Evolutionary conservation across 225 moss, liverwort and hornwort genomes (phyloP).

Genomic region (Lunularia cruciata): DNA sequence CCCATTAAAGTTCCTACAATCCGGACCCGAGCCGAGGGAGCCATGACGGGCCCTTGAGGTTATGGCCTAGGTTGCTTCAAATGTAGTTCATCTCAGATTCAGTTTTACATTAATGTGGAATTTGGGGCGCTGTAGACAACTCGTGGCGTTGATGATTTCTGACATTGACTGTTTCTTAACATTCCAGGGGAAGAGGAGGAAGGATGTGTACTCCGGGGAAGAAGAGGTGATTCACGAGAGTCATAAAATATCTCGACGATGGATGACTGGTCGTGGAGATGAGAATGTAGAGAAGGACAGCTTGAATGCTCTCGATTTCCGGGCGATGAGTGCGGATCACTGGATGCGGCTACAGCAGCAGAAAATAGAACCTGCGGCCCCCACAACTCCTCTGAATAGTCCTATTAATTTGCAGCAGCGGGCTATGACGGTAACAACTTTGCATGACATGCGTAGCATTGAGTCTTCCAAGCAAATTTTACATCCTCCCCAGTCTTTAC

Average conservation of each 20-base stretch:
- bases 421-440: conserved; percentile 20
- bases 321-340: conserved; percentile 42
- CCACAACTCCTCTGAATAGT: conserved; percentile 32
- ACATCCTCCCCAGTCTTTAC: conserved; percentile 32
- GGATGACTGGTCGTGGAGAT: conserved; percentile 39
- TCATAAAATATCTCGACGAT: conserved; percentile 35
- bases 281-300: conserved; percentile 38
- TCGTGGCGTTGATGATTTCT: too few relatives aligned
- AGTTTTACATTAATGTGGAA: too few relatives aligned
- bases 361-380: conserved; percentile 41
- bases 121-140: too few relatives aligned
- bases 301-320: conserved; percentile 39
- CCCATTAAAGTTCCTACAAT: too few relatives aligned
- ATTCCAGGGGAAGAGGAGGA: conserved; percentile 49
- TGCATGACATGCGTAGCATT: conserved; percentile 30
- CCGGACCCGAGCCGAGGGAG: too few relatives aligned
- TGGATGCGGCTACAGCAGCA: conserved; percentile 49
- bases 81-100: too few relatives aligned
- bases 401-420: conserved; percentile 34
- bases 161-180: too few relatives aligned
- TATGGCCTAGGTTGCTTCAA: too few relatives aligned
- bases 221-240: conserved; percentile 43
- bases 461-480: conserved; percentile 41
- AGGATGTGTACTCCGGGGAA: conserved; percentile 31
- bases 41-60: too few relatives aligned